phyloP scores from a whole-genome alignment of 768 basidiomycete genomes.

The Ramaria rubella region DNA sequence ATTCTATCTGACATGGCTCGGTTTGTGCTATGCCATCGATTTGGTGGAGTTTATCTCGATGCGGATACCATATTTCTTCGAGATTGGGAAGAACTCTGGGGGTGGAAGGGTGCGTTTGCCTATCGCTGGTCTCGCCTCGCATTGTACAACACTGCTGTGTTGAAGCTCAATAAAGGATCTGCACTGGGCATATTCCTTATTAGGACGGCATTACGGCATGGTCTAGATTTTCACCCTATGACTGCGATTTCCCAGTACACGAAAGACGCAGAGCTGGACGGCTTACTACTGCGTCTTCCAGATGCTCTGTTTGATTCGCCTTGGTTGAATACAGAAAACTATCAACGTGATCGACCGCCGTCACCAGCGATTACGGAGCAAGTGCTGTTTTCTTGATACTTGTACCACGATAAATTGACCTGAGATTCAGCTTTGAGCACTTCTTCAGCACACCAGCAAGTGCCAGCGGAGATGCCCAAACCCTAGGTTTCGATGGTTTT shows the following conservation, averaged over 20 bases:
- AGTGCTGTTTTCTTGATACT: conserved; percentile 15
- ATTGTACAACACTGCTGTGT: conserved; percentile 94
- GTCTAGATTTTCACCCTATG: conserved; percentile 98
- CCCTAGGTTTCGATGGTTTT: conserved; percentile 90
- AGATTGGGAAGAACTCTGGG: conserved; percentile 98
- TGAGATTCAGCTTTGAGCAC: conserved; percentile 63
- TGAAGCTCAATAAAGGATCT: conserved; percentile 88
- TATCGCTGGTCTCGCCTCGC: conserved; percentile 92
- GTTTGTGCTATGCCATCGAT: conserved; percentile 92
- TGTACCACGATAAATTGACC: conserved; percentile 8
- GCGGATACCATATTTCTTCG: conserved; percentile 93
- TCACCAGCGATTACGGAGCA: conserved; percentile 85
- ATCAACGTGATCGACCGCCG: conserved; percentile 86
- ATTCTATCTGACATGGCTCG: conserved; percentile 98
- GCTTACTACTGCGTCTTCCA: conserved; percentile 78
- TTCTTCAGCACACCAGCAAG: conserved; percentile 78
- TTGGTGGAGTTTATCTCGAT: conserved; percentile 94
- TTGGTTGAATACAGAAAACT: conserved; percentile 93
- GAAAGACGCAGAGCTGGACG: conserved; percentile 82
- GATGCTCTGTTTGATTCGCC: conserved; percentile 97
- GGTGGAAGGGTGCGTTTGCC: conserved; percentile 93
- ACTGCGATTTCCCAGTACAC: conserved; percentile 77
- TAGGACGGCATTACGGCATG: conserved; percentile 89
- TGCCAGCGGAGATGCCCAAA: conserved; percentile 74
- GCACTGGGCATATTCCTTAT: conserved; percentile 92